These are phyloP conservation scores for Lachancea waltii DNA, from an alignment of 805 yeast genomes.

Conservation along the genomic window DNA sequence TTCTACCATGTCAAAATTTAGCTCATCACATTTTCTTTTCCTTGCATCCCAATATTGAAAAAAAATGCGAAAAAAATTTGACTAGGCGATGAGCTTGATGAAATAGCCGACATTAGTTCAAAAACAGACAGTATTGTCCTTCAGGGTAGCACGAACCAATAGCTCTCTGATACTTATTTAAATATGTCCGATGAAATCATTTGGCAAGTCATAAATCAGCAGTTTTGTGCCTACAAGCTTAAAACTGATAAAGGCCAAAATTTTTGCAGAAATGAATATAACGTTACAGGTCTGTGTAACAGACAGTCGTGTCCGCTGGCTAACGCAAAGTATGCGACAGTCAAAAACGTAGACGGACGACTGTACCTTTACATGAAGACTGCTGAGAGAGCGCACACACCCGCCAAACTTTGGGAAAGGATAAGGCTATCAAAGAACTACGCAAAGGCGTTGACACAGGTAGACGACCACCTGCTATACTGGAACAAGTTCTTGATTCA, in stretches of 20 bases:
- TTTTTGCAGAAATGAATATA: slow-evolving; percentile 93
- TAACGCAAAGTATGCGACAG: slow-evolving; percentile 85
- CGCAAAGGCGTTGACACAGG: slow-evolving; percentile 77
- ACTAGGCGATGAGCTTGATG: slow-evolving; percentile 20
- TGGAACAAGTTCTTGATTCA: slow-evolving; percentile 91
- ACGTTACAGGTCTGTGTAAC: slow-evolving; percentile 88
- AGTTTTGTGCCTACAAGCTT: slow-evolving; percentile 91
- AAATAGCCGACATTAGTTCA: slow-evolving; percentile 7
- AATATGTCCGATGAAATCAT: slow-evolving; percentile 72
- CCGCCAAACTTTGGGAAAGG: slow-evolving; percentile 91
- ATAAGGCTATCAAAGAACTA: slow-evolving; percentile 86
- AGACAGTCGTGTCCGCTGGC: slow-evolving; percentile 96
- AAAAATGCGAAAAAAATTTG: slow-evolving; percentile 14
- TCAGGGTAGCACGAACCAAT: not conserved
- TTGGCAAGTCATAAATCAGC: slow-evolving; percentile 95
- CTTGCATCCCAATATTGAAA: slow-evolving; percentile 5
- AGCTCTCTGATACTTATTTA: not conserved
- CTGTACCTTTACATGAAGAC: slow-evolving; percentile 90
- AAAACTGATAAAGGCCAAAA: slow-evolving; percentile 83
- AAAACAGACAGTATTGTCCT: too few relatives aligned
- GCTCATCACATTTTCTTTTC: slow-evolving; percentile 3
- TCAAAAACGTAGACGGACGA: slow-evolving; percentile 71
- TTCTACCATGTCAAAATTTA: too few relatives aligned
- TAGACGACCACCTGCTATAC: slow-evolving; percentile 79
- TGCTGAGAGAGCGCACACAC: slow-evolving; percentile 95